Conservation (phyloP, 2,329 filamentous ascomycete genomes). For the Samsoniella hepiali region DNA sequence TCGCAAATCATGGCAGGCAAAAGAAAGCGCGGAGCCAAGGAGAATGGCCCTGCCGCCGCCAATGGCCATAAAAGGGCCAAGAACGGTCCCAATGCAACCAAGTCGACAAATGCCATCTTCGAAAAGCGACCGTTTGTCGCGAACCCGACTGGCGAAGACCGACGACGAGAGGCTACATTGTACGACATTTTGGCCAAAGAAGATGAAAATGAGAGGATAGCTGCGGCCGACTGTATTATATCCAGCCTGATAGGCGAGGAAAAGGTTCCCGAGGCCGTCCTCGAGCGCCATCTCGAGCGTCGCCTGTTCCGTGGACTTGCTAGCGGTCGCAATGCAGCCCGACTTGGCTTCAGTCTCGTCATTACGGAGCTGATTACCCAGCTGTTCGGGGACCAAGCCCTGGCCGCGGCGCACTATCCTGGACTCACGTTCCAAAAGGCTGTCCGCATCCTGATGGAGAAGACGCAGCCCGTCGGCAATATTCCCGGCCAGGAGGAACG, state of each 20-base stretch:
- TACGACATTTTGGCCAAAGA: conserved; percentile 62
- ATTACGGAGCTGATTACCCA: conserved; percentile 76
- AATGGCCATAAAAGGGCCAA: conserved; percentile 34
- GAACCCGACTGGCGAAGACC: conserved; percentile 49
- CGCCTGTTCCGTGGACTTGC: conserved; percentile 83
- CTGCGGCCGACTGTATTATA: conserved; percentile 57
- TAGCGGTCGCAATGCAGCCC: conserved; percentile 82
- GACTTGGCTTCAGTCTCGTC: conserved; percentile 85
- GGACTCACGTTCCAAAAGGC: conserved; percentile 55
- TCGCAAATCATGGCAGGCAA: conserved; percentile 31
- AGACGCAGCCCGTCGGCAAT: conserved; percentile 52
- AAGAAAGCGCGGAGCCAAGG: conserved; percentile 33
- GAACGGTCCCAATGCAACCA: conserved; percentile 25
- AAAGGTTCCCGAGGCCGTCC: conserved; percentile 48
- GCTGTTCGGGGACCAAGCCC: conserved; percentile 54
- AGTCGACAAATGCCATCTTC: conserved; percentile 24
- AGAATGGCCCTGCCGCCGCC: conserved; percentile 23
- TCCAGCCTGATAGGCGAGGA: conserved; percentile 51
- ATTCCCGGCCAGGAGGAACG: conserved; percentile 71
- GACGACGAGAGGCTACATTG: conserved; percentile 55
- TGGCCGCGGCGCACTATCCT: conserved; percentile 46
- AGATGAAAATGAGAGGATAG: conserved; percentile 52
- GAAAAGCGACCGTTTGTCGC: conserved; percentile 48
- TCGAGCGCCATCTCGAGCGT: conserved; percentile 59
- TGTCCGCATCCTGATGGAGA: conserved; percentile 51